Conservation (phyloP, 2,329 filamentous ascomycete genomes). For the Ceratocystis eucalypticola region DNA sequence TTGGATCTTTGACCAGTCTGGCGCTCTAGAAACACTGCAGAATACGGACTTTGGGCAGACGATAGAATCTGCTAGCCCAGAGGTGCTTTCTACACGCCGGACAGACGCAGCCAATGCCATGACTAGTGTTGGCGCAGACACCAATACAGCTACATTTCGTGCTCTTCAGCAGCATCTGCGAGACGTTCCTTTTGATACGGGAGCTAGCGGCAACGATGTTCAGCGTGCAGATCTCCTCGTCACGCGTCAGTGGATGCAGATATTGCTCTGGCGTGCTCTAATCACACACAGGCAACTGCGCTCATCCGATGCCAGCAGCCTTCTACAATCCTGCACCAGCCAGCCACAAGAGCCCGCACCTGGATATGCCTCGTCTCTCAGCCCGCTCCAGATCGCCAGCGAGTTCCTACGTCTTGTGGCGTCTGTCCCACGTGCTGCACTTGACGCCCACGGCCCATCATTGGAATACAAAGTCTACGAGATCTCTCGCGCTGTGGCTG, state of each 20-base stretch:
- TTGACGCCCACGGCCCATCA: conserved; percentile 37
- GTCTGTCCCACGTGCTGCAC: conserved; percentile 32
- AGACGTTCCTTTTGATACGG: conserved; percentile 28
- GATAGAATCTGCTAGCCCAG: background rate
- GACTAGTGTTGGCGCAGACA: background rate
- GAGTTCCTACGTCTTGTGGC: conserved; percentile 34
- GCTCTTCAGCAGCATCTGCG: conserved; percentile 32
- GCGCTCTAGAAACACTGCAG: conserved; percentile 35
- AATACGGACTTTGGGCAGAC: conserved; percentile 26
- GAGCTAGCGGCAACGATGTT: conserved; percentile 31
- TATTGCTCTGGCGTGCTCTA: conserved; percentile 34
- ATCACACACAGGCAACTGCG: conserved; percentile 25
- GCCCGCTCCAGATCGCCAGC: conserved; percentile 33
- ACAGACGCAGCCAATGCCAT: conserved; percentile 25
- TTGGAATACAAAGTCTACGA: conserved; percentile 37
- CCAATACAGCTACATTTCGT: conserved; percentile 23
- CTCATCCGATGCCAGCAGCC: conserved; percentile 6
- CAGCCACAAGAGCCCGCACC: background rate
- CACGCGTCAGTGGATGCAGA: conserved; percentile 38
- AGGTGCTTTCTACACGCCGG: conserved; percentile 18
- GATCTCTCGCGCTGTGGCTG: conserved; percentile 33
- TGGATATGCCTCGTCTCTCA: conserved; percentile 17
- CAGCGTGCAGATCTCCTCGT: conserved; percentile 38
- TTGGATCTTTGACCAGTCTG: conserved; percentile 37
- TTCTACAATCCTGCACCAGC: background rate